Evolutionary conservation across 805 yeast genomes (phyloP), one percentile per base, ranked within the genome.

Genomic region (Tetrapisispora fleetii): DNA sequence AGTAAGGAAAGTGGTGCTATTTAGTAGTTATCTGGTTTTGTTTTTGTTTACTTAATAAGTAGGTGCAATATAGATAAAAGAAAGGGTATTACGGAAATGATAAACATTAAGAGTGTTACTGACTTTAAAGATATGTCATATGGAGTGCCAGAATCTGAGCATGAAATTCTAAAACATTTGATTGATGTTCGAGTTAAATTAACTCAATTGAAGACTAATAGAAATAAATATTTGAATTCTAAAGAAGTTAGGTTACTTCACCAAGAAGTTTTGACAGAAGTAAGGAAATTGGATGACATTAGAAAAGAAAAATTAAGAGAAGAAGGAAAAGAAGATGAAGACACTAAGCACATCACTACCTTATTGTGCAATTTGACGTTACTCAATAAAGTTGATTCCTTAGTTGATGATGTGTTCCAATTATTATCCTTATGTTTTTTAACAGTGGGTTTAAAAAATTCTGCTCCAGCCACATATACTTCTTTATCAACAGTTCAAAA

Each of bases 401-500:
- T 85, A 11, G 72, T 87, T 40, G 97, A 90, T 64, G 97, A 90
- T 58, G 86, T 85, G 21, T 88, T 91, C 74, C 96, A 91, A 65
- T 69, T 93, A 43, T 69, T 91, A 41, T 84, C 95, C 14, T 73
- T 93, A 46, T 84, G 93, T 55, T 87, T 90, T 65, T 78, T 91
- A 59, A 87, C 98, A 2, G 93, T 95, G 50, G 99, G 99, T 2
- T 72, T 88, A 57, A 84, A 85, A 43, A 83, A 88, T 56, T 77
- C 88, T 35, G 95, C 96, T 1, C 96, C 98, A 1, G 96, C 97
- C 4, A 86, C 96, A 1, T 93, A 85, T 67, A 91, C 95, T 6
- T 85, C 95, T 3, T 69, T 91, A 39, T 75, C 89, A 39, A 88
- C 98, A 0, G 95, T 93, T 19, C 83, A 83, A 67, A 80, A 93